A percentile compares a stretch with the other conserved stretches of the same genome.
phyloP scores from a whole-genome alignment of 805 yeast species.

The Nakazawaea ernobii region DNA sequence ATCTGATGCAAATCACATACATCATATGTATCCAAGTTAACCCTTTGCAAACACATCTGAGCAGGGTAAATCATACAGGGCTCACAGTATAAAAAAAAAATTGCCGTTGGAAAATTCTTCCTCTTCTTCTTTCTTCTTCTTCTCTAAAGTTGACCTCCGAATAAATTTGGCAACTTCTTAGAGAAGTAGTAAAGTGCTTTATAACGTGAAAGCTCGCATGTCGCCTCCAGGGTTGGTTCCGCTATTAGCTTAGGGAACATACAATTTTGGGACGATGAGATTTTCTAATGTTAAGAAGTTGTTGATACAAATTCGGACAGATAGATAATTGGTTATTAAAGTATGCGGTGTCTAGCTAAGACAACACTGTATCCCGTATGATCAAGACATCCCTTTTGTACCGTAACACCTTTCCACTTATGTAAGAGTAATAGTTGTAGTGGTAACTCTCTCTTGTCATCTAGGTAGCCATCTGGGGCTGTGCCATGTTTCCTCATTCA shows the following conservation, averaged over 20 bases:
- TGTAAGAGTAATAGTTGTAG: background rate
- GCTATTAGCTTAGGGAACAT: constrained; percentile 29
- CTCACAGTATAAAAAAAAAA: background rate
- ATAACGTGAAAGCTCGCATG: constrained; percentile 10
- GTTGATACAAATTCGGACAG: constrained; percentile 25
- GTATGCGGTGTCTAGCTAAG: constrained; percentile 20
- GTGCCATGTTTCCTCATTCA: too few relatives aligned
- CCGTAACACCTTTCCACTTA: background rate
- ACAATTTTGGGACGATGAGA: constrained; percentile 12
- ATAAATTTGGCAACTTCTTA: constrained; percentile 20
- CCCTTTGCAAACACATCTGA: too few relatives aligned
- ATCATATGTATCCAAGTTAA: too few relatives aligned
- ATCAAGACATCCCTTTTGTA: constrained; percentile 21
- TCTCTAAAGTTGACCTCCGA: constrained; percentile 14
- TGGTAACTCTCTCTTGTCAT: too few relatives aligned
- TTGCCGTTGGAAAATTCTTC: constrained; percentile 4
- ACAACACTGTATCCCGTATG: constrained; percentile 29
- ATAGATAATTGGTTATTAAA: constrained; percentile 22
- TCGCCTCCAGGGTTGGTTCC: constrained; percentile 16
- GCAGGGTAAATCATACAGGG: background rate
- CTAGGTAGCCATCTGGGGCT: too few relatives aligned
- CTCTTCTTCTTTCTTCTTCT: constrained; percentile 18
- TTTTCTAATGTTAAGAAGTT: constrained; percentile 19
- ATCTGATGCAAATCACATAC: too few relatives aligned
- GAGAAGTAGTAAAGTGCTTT: constrained; percentile 9